Conservation (phyloP, 129 eudicot species). For the Pittosporum tobira region DNA sequence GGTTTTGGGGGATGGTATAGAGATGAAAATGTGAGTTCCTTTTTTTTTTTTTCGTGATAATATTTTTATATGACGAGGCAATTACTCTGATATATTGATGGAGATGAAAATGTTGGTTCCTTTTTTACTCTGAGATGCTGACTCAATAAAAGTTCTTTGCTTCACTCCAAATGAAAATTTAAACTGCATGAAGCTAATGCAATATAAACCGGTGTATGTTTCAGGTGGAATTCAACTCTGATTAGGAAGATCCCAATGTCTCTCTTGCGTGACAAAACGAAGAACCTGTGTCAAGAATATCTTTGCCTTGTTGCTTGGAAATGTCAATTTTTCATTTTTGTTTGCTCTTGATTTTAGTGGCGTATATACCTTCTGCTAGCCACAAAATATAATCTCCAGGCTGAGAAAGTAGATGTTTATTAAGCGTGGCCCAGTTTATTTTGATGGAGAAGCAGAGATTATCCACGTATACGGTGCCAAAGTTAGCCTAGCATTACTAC, state of each 20-base stretch:
- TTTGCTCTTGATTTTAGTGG: no score
- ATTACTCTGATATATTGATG: no score
- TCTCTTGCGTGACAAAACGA: slow-evolving; percentile 19
- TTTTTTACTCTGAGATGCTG: neutral
- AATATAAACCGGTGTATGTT: slow-evolving; percentile 2
- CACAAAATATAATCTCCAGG: no score
- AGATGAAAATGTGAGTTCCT: slow-evolving; percentile 68
- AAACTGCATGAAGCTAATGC: neutral
- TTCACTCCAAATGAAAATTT: neutral
- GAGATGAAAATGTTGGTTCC: no score
- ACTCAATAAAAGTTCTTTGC: neutral
- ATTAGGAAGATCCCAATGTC: slow-evolving; percentile 80
- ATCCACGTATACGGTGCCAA: no score
- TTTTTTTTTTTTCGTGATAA: neutral
- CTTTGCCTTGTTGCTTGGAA: no score
- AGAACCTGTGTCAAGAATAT: neutral
- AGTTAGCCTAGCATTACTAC: no score
- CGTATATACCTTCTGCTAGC: no score
- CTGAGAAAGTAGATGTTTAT: no score
- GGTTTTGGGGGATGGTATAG: slow-evolving; percentile 72
- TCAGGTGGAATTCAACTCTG: slow-evolving; percentile 85
- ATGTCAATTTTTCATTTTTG: no score
- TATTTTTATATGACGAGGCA: neutral
- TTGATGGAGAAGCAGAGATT: no score
- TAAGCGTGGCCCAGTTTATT: no score